These are phyloP conservation scores for Marasmius sp. DNA, from an alignment of 1,284 basidiomycete genomes.

Conservation along the genomic window DNA sequence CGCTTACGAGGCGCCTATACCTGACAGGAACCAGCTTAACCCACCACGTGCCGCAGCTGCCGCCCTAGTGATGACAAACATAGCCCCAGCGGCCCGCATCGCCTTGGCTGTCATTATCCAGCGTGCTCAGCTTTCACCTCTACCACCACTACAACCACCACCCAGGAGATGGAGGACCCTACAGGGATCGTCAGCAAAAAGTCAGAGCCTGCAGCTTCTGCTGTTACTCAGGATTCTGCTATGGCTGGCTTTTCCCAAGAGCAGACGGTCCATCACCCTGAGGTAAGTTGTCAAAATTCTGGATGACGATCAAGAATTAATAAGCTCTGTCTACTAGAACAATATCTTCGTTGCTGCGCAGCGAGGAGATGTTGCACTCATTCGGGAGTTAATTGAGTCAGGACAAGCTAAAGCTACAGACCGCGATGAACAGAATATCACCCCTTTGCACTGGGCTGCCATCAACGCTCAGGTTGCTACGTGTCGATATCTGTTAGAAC, in stretches of 20 bases:
- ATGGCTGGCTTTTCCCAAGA: conserved; percentile 7
- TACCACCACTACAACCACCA: background rate
- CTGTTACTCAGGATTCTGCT: conserved; percentile 3
- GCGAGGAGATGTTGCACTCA: conserved; percentile 74
- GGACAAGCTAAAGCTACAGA: conserved; percentile 77
- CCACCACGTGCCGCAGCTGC: background rate
- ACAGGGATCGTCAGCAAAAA: conserved; percentile 2
- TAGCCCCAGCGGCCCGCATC: background rate
- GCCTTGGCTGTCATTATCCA: background rate
- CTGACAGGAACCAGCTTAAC: background rate
- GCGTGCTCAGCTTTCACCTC: background rate
- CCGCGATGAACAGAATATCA: conserved; percentile 89
- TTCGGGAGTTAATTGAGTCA: conserved; percentile 73
- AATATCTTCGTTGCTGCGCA: conserved; percentile 88
- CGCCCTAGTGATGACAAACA: background rate
- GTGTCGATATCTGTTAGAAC: conserved; percentile 82
- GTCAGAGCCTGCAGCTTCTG: conserved; percentile 4
- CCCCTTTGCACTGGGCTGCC: conserved; percentile 95
- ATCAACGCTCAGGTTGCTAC: conserved; percentile 87
- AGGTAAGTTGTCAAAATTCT: background rate
- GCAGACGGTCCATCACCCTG: conserved; percentile 3
- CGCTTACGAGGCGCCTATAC: background rate
- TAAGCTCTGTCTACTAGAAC: conserved; percentile 24
- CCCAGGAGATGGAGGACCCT: conserved; percentile 2
- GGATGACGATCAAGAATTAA: background rate